These are phyloP conservation scores for Taxawa tesnikishii DNA, from an alignment of 2,329 filamentous ascomycete genomes.

Conservation along the genomic window DNA sequence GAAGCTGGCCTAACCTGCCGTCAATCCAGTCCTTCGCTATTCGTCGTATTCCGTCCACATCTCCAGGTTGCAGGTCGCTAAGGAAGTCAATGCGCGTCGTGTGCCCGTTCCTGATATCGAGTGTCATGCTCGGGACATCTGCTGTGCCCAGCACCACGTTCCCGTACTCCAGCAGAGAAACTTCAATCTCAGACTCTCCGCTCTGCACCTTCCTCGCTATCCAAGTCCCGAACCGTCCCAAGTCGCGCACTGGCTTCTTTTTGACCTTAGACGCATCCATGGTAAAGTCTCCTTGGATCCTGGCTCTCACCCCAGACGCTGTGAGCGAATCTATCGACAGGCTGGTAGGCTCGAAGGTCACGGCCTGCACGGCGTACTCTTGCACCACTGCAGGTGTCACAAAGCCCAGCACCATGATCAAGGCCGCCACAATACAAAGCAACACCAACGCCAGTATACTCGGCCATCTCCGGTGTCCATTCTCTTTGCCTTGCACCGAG, in stretches of 20 bases:
- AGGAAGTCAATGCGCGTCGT: conserved; percentile 69
- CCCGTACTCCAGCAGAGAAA: conserved; percentile 74
- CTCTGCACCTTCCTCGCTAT: conserved; percentile 66
- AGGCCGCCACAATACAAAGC: conserved; percentile 49
- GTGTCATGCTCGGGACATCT: conserved; percentile 58
- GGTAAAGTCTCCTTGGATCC: conserved; percentile 69
- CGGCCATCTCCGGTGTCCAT: conserved; percentile 52
- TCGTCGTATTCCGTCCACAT: conserved; percentile 61
- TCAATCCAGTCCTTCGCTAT: conserved; percentile 84
- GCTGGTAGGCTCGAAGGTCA: conserved; percentile 69
- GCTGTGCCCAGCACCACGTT: conserved; percentile 68
- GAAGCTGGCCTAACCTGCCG: conserved; percentile 59
- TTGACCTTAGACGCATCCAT: conserved; percentile 68
- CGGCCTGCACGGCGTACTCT: conserved; percentile 74
- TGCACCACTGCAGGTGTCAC: conserved; percentile 69
- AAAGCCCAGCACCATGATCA: conserved; percentile 68
- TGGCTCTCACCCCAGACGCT: conserved; percentile 59
- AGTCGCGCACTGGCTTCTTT: conserved; percentile 56
- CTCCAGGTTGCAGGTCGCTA: conserved; percentile 62
- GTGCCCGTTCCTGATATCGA: conserved; percentile 67
- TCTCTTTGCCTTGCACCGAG: conserved; percentile 22
- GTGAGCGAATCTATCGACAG: conserved; percentile 82
- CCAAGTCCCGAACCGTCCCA: conserved; percentile 71
- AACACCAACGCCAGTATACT: conserved; percentile 61
- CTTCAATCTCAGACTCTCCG: conserved; percentile 56